Evolutionary conservation across 2,329 filamentous ascomycete genomes (phyloP).

Genomic region (Beauveria sp.): DNA sequence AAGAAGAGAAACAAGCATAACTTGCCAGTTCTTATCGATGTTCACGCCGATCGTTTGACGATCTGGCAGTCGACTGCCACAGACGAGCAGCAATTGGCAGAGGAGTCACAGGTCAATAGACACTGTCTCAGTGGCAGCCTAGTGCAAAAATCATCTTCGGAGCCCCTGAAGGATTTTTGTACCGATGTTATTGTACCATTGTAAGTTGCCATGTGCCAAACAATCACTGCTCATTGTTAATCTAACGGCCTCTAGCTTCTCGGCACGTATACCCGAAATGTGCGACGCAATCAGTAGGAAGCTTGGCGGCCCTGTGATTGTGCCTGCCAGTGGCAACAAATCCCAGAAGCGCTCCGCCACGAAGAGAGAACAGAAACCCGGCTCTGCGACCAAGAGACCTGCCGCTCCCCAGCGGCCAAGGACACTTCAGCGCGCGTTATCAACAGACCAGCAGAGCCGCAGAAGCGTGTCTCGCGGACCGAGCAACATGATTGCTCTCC

Average conservation of each 20-base stretch:
- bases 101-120: conserved; percentile 37
- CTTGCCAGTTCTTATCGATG: conserved; percentile 57
- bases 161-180: conserved; percentile 69
- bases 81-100: conserved; percentile 45
- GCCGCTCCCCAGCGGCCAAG: conserved; percentile 33
- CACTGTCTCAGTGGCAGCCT: conserved; percentile 27
- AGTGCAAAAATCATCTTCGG: conserved; percentile 38
- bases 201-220: conserved; percentile 34
- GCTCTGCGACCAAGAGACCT: conserved; percentile 42
- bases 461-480: conserved; percentile 50
- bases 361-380: conserved; percentile 42
- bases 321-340: conserved; percentile 46
- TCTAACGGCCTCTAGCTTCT: conserved; percentile 51
- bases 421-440: conserved; percentile 56
- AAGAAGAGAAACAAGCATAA: conserved; percentile 59
- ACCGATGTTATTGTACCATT: conserved; percentile 75
- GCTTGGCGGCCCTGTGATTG: conserved; percentile 61
- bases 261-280: conserved; percentile 63
- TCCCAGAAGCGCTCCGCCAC: conserved; percentile 33
- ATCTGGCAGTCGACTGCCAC: conserved; percentile 76
- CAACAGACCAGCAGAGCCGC: conserved; percentile 47
- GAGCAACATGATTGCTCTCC: conserved; percentile 51
- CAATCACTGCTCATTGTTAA: not conserved
- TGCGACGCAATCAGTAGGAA: conserved; percentile 67
- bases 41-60: conserved; percentile 69